phyloP scores from a whole-genome alignment of 108 stramenopile species.

The Cyclotella atomus region DNA sequence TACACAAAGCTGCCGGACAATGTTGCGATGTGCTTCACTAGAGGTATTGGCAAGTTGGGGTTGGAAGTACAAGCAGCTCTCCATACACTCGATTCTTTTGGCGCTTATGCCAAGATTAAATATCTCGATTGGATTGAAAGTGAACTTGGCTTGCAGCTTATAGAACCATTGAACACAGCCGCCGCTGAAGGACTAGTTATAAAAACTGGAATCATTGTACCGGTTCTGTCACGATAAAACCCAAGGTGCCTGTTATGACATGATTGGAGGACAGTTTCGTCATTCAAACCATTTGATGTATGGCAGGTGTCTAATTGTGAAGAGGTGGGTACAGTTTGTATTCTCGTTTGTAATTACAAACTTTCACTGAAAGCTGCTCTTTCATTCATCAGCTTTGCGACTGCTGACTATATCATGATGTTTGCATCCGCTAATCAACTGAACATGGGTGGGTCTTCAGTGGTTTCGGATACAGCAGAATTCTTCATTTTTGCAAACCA shows the following conservation, averaged over 20 bases:
- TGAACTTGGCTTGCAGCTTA: neutral
- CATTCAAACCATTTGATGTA: slow-evolving; percentile 9
- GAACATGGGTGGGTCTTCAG: neutral
- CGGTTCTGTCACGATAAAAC: slow-evolving; percentile 18
- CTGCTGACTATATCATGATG: neutral
- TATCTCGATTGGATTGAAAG: neutral
- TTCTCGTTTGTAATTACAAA: too few relatives aligned
- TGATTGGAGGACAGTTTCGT: slow-evolving; percentile 15
- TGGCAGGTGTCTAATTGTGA: neutral
- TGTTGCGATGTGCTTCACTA: slow-evolving; percentile 6
- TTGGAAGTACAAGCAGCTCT: slow-evolving; percentile 1
- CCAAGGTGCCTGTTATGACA: slow-evolving; percentile 26
- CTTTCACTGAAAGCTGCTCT: too few relatives aligned
- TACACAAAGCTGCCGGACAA: slow-evolving; percentile 4
- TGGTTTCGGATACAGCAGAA: neutral
- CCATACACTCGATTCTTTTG: slow-evolving; percentile 7
- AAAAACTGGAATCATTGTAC: neutral
- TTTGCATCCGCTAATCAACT: slow-evolving; percentile 15
- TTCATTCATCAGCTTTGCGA: too few relatives aligned
- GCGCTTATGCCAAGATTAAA: neutral
- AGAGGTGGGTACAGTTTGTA: neutral
- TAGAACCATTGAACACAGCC: neutral
- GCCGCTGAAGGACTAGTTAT: slow-evolving; percentile 7
- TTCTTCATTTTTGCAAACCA: neutral
- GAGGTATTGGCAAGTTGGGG: neutral